Evolutionary conservation across 208 protist species (phyloP).

Genomic region (Hexamita inflata): DNA sequence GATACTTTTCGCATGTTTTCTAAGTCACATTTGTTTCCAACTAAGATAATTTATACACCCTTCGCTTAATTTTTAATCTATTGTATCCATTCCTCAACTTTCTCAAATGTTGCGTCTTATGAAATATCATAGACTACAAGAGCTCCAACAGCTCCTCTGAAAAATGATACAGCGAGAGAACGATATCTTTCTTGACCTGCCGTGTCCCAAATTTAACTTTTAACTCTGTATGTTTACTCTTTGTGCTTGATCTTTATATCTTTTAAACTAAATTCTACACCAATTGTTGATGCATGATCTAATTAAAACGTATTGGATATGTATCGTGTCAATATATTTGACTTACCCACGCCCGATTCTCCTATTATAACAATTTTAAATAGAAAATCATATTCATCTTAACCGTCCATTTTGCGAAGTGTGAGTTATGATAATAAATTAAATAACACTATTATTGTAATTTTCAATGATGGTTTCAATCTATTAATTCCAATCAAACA

Average conservation of each 20-base stretch:
- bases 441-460: too few species aligned
- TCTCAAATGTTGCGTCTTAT: constrained; percentile 34
- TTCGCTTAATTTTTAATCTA: constrained; percentile 35
- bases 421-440: too few species aligned
- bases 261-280: constrained; percentile 51
- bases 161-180: constrained; percentile 39
- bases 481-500: too few species aligned
- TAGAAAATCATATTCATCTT: constrained; percentile 35
- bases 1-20: not conserved
- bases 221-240: constrained; percentile 38
- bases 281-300: constrained; percentile 50
- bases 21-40: constrained; percentile 47
- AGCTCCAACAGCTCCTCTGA: constrained; percentile 39
- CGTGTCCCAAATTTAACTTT: constrained; percentile 52
- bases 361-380: constrained; percentile 49
- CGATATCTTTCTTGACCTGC: constrained; percentile 41
- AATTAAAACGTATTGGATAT: constrained; percentile 44
- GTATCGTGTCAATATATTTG: constrained; percentile 48
- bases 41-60: constrained; percentile 35
- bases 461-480: too few species aligned
- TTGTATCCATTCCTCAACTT: constrained; percentile 37
- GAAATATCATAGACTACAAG: constrained; percentile 47
- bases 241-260: constrained; percentile 42
- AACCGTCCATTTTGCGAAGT: too few species aligned
- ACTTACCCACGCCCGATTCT: constrained; percentile 50